These are phyloP conservation scores for Scheffersomyces stipitis DNA, from an alignment of 805 yeast species.

Conservation along the genomic window DNA sequence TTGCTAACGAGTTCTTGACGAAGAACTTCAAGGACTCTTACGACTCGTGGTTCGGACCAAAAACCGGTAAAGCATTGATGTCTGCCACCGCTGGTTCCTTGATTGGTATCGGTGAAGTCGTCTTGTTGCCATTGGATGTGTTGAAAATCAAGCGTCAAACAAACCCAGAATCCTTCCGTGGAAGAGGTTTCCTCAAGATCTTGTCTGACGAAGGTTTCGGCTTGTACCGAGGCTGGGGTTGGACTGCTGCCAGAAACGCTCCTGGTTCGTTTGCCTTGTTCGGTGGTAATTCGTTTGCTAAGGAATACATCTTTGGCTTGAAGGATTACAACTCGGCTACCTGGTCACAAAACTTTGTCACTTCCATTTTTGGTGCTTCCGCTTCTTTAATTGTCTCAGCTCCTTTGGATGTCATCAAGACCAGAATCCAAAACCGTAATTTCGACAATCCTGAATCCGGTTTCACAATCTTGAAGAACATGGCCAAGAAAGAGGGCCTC, in stretches of 20 bases:
- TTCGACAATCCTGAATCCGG: conserved; percentile 97
- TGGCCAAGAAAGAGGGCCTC: conserved; percentile 88
- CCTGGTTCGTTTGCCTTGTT: conserved; percentile 98
- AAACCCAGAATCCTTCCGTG: conserved; percentile 98
- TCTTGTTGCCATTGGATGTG: conserved; percentile 91
- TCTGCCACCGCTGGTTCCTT: conserved; percentile 97
- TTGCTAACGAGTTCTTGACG: conserved; percentile 89
- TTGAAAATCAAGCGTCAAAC: conserved; percentile 98
- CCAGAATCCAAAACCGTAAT: conserved; percentile 95
- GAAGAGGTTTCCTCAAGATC: conserved; percentile 91
- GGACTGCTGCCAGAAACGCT: conserved; percentile 99
- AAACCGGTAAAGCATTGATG: conserved; percentile 95
- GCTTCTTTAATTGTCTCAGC: conserved; percentile 96
- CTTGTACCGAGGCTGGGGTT: conserved; percentile 97
- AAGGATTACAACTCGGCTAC: conserved; percentile 88
- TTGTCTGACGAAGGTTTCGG: conserved; percentile 89
- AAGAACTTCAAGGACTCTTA: conserved; percentile 67
- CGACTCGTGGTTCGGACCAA: conserved; percentile 80
- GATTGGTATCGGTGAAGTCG: conserved; percentile 97
- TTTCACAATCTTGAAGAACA: conserved; percentile 86
- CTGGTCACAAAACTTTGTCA: conserved; percentile 91
- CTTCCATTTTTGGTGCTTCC: conserved; percentile 95
- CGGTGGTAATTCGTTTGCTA: conserved; percentile 98
- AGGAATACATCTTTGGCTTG: conserved; percentile 88
- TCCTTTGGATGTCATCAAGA: conserved; percentile 96